Conservation (phyloP, 208 protist species). For the Acanthamoeba castellanii region DNA sequence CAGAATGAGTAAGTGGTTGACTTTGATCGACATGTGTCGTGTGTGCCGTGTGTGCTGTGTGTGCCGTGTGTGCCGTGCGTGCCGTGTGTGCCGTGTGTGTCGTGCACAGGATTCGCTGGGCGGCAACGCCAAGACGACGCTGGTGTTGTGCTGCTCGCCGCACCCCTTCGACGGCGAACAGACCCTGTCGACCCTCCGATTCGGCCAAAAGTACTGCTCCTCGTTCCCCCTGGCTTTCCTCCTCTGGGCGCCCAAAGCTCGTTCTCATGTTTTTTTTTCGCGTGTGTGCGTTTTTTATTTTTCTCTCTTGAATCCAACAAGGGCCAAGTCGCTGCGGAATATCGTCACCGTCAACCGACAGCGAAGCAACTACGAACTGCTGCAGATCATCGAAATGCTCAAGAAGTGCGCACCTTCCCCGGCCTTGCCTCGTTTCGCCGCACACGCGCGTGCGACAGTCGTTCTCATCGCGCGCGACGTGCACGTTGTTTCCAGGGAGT, state of each 20-base stretch:
- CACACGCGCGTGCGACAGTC: not conserved
- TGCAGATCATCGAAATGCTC: slow-evolving; percentile 57
- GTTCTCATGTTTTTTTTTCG: not conserved
- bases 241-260: no score
- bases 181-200: slow-evolving; percentile 76
- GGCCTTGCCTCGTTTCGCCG: no score
- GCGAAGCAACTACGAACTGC: slow-evolving; percentile 32
- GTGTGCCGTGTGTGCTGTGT: not conserved
- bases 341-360: slow-evolving; percentile 34
- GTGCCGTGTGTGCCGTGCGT: not conserved
- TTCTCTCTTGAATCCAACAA: not conserved
- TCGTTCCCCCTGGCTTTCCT: no score
- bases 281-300: not conserved
- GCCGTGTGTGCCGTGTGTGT: not conserved
- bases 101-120: slow-evolving; percentile 60
- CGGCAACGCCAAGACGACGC: slow-evolving; percentile 69
- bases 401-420: not conserved
- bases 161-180: slow-evolving; percentile 42
- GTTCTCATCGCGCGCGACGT: not conserved
- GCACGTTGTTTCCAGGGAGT: not conserved
- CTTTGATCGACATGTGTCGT: not conserved
- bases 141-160: slow-evolving; percentile 56
- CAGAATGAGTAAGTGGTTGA: no score
- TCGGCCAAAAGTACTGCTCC: slow-evolving; percentile 49
- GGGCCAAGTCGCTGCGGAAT: slow-evolving; percentile 46